Percentiles rank a stretch among this genome's conserved stretches.
Conservation (phyloP, 805 yeast species). For the Saccharomyces paradoxus region DNA sequence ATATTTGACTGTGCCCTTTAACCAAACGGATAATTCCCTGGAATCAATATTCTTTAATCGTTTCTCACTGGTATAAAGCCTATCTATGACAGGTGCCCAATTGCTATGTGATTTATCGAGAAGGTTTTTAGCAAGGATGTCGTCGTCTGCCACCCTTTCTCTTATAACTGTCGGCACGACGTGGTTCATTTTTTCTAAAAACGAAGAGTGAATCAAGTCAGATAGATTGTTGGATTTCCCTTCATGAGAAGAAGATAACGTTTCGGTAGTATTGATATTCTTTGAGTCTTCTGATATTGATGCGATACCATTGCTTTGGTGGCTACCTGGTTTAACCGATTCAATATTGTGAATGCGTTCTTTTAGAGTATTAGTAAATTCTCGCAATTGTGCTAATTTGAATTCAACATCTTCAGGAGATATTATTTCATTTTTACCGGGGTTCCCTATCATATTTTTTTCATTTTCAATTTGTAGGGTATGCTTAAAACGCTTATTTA, state of each 20-base stretch:
- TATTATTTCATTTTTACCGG: background rate
- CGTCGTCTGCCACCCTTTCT: slow-evolving; percentile 18
- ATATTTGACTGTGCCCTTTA: slow-evolving; percentile 7
- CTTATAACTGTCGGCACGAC: slow-evolving; percentile 17
- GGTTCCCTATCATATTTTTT: slow-evolving; percentile 1
- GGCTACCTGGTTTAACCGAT: background rate
- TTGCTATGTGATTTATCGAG: slow-evolving; percentile 16
- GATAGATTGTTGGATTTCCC: slow-evolving; percentile 7
- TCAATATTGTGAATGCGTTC: slow-evolving; percentile 1
- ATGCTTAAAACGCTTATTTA: background rate
- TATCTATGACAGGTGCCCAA: slow-evolving; percentile 23
- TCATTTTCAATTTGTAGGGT: background rate
- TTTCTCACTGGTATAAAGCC: slow-evolving; percentile 9
- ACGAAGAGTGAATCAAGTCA: slow-evolving; percentile 10
- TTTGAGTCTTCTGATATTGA: slow-evolving; percentile 5
- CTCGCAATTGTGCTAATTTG: slow-evolving; percentile 24
- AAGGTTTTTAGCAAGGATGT: slow-evolving; percentile 16
- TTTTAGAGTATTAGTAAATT: slow-evolving; percentile 20
- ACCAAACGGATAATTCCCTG: slow-evolving; percentile 4
- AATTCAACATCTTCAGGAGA: slow-evolving; percentile 16
- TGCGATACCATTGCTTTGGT: slow-evolving; percentile 4
- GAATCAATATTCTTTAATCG: slow-evolving; percentile 9
- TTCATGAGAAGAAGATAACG: background rate
- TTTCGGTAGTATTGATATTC: slow-evolving; percentile 1
- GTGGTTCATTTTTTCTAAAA: slow-evolving; percentile 8